A percentile compares a stretch with the other conserved stretches of the same genome.
phyloP scores from a whole-genome alignment of 768 basidiomycete genomes.

The Boletus rubropictus region DNA sequence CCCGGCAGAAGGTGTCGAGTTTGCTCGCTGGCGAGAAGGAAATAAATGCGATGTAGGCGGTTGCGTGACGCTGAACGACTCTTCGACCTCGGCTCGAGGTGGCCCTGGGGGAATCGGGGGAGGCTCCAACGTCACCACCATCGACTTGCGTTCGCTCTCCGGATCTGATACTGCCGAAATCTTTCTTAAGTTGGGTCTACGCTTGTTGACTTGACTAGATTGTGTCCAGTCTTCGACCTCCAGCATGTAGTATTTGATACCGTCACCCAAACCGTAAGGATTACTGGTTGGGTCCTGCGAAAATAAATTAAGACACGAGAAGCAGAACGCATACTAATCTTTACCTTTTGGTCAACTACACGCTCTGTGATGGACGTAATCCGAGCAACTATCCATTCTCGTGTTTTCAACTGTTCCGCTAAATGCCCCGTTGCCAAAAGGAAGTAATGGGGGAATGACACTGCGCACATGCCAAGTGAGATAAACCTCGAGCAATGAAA shows the following conservation, averaged over 20 bases:
- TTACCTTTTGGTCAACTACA: constrained; percentile 73
- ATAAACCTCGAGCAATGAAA: not conserved
- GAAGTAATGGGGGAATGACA: constrained; percentile 97
- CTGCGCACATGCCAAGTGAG: constrained; percentile 38
- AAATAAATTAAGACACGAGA: constrained; percentile 1
- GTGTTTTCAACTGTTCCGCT: constrained; percentile 80
- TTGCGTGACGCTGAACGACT: constrained; percentile 59
- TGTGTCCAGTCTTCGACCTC: constrained; percentile 94
- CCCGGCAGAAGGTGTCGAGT: constrained; percentile 62
- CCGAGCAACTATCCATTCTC: constrained; percentile 94
- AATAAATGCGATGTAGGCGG: constrained; percentile 67
- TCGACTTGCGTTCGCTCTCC: constrained; percentile 36
- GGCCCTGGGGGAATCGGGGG: constrained; percentile 46
- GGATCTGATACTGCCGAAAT: constrained; percentile 33
- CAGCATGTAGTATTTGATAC: constrained; percentile 89
- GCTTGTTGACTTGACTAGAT: constrained; percentile 55
- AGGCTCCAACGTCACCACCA: constrained; percentile 7
- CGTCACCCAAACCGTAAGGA: constrained; percentile 83
- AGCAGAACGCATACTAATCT: not conserved
- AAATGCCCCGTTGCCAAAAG: constrained; percentile 81
- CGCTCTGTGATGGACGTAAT: constrained; percentile 86
- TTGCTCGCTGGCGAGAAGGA: constrained; percentile 55
- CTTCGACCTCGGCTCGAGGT: constrained; percentile 67
- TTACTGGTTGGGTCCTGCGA: constrained; percentile 73
- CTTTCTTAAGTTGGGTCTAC: constrained; percentile 50